A percentile compares a stretch with the other conserved stretches of the same genome.
Conservation (phyloP, 2,329 filamentous ascomycete species). For the Davidsoniella virescens region DNA sequence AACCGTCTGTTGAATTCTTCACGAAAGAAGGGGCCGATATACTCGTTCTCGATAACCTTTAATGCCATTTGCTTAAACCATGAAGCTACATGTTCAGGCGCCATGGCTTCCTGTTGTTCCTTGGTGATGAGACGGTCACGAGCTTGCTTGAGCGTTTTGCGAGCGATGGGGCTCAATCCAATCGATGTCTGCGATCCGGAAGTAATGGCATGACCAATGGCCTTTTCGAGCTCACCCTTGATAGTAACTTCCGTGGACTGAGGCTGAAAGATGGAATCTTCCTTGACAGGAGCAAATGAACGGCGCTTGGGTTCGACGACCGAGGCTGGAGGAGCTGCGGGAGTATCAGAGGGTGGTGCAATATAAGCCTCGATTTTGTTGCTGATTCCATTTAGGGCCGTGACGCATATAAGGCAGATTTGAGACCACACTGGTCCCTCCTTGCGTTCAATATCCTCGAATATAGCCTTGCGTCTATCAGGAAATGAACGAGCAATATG, state of each 20-base stretch:
- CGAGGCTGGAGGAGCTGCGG: constrained; percentile 12
- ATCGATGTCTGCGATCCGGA: constrained; percentile 32
- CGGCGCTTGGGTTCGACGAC: constrained; percentile 21
- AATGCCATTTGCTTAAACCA: constrained; percentile 33
- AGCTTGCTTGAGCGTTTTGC: constrained; percentile 31
- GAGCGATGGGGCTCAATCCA: constrained; percentile 33
- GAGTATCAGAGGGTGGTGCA: constrained; percentile 24
- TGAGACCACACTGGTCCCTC: constrained; percentile 72
- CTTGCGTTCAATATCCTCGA: constrained; percentile 69
- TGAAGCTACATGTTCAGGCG: constrained; percentile 31
- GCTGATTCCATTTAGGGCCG: constrained; percentile 51
- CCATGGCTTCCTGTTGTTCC: constrained; percentile 38
- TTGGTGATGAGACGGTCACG: constrained; percentile 32
- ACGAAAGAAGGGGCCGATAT: constrained; percentile 52
- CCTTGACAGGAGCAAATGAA: constrained; percentile 25
- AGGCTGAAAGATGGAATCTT: constrained; percentile 30
- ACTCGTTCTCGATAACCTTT: constrained; percentile 29
- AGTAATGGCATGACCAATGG: constrained; percentile 26
- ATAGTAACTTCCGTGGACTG: constrained; percentile 24
- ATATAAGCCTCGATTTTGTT: constrained; percentile 42
- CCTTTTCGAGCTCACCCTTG: constrained; percentile 29
- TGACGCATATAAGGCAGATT: constrained; percentile 52
- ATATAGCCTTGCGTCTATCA: constrained; percentile 65
- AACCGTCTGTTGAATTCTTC: constrained; percentile 51
- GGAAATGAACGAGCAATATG: constrained; percentile 62